A percentile compares a stretch with the other conserved stretches of the same genome.
These are phyloP conservation scores for Arctostaphylos glauca DNA, from an alignment of 148 eudicot genomes.

Conservation along the genomic window DNA sequence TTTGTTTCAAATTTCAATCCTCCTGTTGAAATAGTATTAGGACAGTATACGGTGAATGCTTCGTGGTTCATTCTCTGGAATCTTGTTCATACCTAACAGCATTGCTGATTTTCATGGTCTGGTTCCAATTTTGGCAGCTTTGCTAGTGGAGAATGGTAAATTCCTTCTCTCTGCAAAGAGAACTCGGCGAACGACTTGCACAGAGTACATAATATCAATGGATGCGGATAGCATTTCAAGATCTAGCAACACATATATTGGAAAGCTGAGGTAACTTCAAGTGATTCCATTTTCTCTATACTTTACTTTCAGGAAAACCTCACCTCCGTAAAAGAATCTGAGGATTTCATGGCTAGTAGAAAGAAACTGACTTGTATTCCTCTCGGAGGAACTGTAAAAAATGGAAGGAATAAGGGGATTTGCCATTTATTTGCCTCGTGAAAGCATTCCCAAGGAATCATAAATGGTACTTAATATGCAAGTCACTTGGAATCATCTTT, in stretches of 20 bases:
- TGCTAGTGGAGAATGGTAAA: conserved; percentile 56
- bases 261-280: conserved; percentile 43
- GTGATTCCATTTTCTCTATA: background rate
- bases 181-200: conserved; percentile 54
- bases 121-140: conserved; percentile 27
- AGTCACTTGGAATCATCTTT: background rate
- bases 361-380: background rate
- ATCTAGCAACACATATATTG: conserved; percentile 56
- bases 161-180: conserved; percentile 67
- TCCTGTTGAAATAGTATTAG: background rate
- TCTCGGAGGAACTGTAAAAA: background rate
- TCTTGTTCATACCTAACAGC: background rate
- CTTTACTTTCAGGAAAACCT: background rate
- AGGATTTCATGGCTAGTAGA: background rate
- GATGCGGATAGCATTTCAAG: conserved; percentile 58
- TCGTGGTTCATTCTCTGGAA: background rate
- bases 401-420: background rate
- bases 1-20: background rate
- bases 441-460: background rate
- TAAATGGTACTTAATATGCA: background rate
- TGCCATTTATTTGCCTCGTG: background rate
- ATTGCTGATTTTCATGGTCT: background rate
- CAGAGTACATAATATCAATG: conserved; percentile 60
- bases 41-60: background rate
- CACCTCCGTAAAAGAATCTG: background rate